Evolutionary conservation across 192 early-diverging fungal species (phyloP).

Genomic region (Coemansia sp.): DNA sequence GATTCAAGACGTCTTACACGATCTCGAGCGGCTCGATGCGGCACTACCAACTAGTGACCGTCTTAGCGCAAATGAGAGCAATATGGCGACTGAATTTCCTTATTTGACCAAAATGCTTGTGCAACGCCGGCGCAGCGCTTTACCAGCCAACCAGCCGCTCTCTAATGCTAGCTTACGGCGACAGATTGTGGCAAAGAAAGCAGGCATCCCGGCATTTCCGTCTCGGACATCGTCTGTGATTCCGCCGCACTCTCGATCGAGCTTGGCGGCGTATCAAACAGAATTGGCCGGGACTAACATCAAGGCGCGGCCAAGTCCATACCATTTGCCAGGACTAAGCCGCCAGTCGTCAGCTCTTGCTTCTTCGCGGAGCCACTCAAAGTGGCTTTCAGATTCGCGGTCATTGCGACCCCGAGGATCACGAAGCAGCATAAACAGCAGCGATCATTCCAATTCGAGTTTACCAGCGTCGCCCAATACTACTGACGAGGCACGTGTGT

Average conservation of each 20-base stretch:
- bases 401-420: conserved; percentile 22
- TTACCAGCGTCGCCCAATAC: conserved; percentile 26
- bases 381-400: conserved; percentile 13
- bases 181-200: conserved; percentile 36
- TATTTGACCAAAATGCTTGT: conserved; percentile 18
- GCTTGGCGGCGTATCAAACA: neutral
- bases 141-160: conserved; percentile 18
- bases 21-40: conserved; percentile 49
- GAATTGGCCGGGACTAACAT: conserved; percentile 6
- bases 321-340: conserved; percentile 15
- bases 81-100: conserved; percentile 20
- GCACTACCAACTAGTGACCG: conserved; percentile 21
- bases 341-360: conserved; percentile 12
- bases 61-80: conserved; percentile 18
- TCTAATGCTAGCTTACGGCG: conserved; percentile 25
- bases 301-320: conserved; percentile 25
- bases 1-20: conserved; percentile 48
- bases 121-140: conserved; percentile 20
- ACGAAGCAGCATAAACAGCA: conserved; percentile 29
- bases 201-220: conserved; percentile 31
- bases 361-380: conserved; percentile 19
- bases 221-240: conserved; percentile 29
- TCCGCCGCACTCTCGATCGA: conserved; percentile 14
- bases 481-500: conserved; percentile 29
- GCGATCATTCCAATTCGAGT: conserved; percentile 23